Evolutionary conservation across 192 early-diverging fungal species (phyloP).

Genomic region (Chytriomyces sp.): DNA sequence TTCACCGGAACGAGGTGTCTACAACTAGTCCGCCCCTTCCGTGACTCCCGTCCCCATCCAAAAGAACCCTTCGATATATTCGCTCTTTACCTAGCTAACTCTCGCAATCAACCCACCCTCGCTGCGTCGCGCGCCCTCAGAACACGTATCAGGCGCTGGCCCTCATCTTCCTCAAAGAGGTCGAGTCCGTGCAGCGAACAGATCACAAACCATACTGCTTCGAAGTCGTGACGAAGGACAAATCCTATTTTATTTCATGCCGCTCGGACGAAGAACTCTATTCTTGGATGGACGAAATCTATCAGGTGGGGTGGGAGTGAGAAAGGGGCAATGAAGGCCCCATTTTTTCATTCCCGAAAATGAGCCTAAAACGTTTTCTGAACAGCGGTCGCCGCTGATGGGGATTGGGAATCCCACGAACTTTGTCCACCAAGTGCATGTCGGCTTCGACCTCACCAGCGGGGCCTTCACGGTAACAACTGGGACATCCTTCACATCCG

Average conservation of each 20-base stretch:
- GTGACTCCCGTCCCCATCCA: no score
- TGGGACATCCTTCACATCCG: not conserved
- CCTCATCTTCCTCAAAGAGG: conserved; percentile 91
- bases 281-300: conserved; percentile 98
- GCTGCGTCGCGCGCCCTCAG: conserved; percentile 43
- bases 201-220: conserved; percentile 94
- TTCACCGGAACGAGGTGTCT: conserved; percentile 90
- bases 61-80: no score
- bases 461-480: conserved; percentile 54
- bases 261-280: conserved; percentile 97
- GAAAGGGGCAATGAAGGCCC: not conserved
- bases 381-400: conserved; percentile 71
- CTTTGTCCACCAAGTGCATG: conserved; percentile 86
- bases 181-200: conserved; percentile 83
- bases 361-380: not conserved
- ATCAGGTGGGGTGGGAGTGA: conserved; percentile 62
- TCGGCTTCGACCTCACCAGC: conserved; percentile 57
- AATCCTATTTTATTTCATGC: conserved; percentile 90
- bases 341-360: not conserved
- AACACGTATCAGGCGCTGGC: conserved; percentile 85
- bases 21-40: no score
- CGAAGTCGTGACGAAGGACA: conserved; percentile 91
- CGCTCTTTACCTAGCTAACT: no score
- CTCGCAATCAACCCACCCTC: no score
- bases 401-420: conserved; percentile 84